Evolutionary conservation across 768 basidiomycete species (phyloP), one percentile per base, ranked within the genome.

Genomic region (Boletus subcaerulescens): DNA sequence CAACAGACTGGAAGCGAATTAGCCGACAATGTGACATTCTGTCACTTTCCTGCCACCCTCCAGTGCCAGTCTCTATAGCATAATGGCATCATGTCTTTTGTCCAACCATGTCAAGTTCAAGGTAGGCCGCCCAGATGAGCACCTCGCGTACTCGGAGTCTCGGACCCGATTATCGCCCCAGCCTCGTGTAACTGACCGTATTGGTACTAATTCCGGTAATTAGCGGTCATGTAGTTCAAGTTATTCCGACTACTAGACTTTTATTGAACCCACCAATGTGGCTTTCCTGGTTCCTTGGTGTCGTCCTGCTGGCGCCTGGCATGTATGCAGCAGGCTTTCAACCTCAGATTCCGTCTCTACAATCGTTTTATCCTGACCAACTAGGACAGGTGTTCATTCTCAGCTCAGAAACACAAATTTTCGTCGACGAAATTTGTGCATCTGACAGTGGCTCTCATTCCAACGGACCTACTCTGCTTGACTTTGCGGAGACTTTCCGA

Each of bases 261-360:
- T 43, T 35, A 20, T 3, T 7, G 3, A 22, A 20, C 20, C 50
- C 29, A 40, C 36, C 33, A 11, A 55, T 59, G 57, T n/a, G 41
- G 50, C 26, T 48, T 22, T 36, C 14, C 17, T 13, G 29, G 38
- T 3, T 55, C 17, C 42, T 36, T 45, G 14, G n/a, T 6, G 17
- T 29, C 36, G 10, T 44, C 20, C 26, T 54, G 9, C 17, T 62
- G 29, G 33, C 13, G 0, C 14, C 22, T 2, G n/a, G 52, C 8
- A n/a, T 41, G 22, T 29, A 11, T 15, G 53, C 57, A 47, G 36
- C 48, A 10, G 32, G 7, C 18, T 31, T 64, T 32, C 60, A 59
- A 12, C 65, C 73, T 17, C 75, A 75, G 55, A 73, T 77, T 13
- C 74, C 74, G 4, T 73, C 74, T 31, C 45, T 75, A n/a, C 69